A percentile compares a stretch with the other conserved stretches of the same genome.
Conservation (phyloP, 306 rosid species). For the Rubus parviflorus region DNA sequence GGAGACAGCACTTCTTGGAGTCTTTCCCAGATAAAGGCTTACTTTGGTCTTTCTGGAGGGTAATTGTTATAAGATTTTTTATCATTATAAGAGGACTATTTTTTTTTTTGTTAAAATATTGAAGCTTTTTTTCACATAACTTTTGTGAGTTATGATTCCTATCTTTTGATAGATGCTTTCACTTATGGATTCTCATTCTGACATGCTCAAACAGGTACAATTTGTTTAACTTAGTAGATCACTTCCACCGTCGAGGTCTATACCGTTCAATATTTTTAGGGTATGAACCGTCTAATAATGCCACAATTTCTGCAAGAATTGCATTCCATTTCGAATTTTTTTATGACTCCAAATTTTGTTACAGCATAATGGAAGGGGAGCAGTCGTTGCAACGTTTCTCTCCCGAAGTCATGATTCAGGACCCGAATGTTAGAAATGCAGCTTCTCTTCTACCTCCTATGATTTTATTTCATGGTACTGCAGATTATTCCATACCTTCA, state of each 20-base stretch:
- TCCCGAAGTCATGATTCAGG: slow-evolving; percentile 80
- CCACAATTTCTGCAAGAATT: slow-evolving; percentile 17
- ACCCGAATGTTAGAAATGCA: slow-evolving; percentile 59
- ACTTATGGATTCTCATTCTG: slow-evolving; percentile 25
- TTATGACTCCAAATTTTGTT: slow-evolving; percentile 27
- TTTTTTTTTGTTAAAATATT: not conserved
- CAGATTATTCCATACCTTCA: slow-evolving; percentile 89
- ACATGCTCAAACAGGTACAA: slow-evolving; percentile 69
- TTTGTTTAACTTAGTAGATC: slow-evolving; percentile 60
- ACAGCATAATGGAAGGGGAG: slow-evolving; percentile 98
- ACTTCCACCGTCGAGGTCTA: slow-evolving; percentile 83
- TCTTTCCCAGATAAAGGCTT: slow-evolving; percentile 77
- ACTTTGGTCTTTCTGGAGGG: slow-evolving; percentile 98
- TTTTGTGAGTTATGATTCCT: not conserved
- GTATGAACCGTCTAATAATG: slow-evolving; percentile 33
- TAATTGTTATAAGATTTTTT: slow-evolving; percentile 27
- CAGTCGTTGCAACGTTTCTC: slow-evolving; percentile 72
- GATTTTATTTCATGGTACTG: slow-evolving; percentile 84
- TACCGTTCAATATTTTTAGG: slow-evolving; percentile 75
- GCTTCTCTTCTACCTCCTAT: slow-evolving; percentile 70
- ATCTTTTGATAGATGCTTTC: not conserved
- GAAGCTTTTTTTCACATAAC: slow-evolving; percentile 15
- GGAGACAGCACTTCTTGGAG: slow-evolving; percentile 83
- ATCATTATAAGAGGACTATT: not conserved
- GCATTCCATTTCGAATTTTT: slow-evolving; percentile 9